phyloP scores from a whole-genome alignment of 495 filamentous ascomycete species.

The Sphaerosporella brunnea region DNA sequence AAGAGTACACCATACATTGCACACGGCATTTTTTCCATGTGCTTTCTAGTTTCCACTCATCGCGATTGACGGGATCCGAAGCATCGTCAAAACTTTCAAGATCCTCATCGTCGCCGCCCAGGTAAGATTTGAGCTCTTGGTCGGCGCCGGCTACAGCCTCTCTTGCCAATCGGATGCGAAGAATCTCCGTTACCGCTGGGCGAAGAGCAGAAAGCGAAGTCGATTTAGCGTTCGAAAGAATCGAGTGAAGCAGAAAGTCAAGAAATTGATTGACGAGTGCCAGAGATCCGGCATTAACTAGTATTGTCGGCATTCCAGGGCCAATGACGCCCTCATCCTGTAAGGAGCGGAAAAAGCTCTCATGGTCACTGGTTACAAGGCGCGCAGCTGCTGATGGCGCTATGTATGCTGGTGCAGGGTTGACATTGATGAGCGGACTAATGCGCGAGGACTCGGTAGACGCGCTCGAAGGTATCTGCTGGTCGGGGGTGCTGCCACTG shows the following conservation, averaged over 20 bases:
- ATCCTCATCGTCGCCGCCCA: slow-evolving; percentile 60
- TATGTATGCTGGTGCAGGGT: slow-evolving; percentile 74
- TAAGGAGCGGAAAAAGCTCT: slow-evolving; percentile 46
- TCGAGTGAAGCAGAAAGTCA: slow-evolving; percentile 79
- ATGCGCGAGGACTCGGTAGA: slow-evolving; percentile 13
- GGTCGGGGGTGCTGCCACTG: slow-evolving; percentile 20
- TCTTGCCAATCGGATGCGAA: slow-evolving; percentile 73
- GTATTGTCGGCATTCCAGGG: slow-evolving; percentile 44
- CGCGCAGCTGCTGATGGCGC: slow-evolving; percentile 76
- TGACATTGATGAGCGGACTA: slow-evolving; percentile 32
- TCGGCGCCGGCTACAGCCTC: slow-evolving; percentile 79
- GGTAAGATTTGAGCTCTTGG: slow-evolving; percentile 74
- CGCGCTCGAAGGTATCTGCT: slow-evolving; percentile 19
- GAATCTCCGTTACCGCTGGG: slow-evolving; percentile 66
- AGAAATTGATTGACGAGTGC: slow-evolving; percentile 79
- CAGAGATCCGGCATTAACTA: slow-evolving; percentile 52
- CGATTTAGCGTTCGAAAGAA: slow-evolving; percentile 62
- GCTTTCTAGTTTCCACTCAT: slow-evolving; percentile 66
- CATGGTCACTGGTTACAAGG: slow-evolving; percentile 76
- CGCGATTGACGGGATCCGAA: slow-evolving; percentile 28
- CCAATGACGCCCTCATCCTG: slow-evolving; percentile 47
- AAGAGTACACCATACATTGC: slow-evolving; percentile 94
- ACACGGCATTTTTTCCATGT: slow-evolving; percentile 84
- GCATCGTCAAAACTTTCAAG: slow-evolving; percentile 65
- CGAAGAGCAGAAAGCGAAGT: slow-evolving; percentile 63